Evolutionary conservation across 1,284 basidiomycete species (phyloP), one percentile per base, ranked within the genome.

Genomic region (Sparassis latifolia): DNA sequence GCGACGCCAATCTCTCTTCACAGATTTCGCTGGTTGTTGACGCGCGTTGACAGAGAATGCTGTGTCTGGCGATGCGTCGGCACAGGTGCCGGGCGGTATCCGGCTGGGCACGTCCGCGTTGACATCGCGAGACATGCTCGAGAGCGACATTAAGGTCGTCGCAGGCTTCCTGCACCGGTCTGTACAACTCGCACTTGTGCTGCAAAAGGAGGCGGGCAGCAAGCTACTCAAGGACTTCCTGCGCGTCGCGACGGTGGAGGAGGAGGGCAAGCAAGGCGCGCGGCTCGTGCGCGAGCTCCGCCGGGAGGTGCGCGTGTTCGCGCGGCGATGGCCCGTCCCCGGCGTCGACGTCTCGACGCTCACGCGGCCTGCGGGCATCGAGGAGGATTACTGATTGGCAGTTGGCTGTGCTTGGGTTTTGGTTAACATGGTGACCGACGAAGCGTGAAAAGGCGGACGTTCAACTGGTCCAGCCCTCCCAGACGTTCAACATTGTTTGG

Each of bases 201-300:
- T 95, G 49, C 97, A 99, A 74, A 91, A 95, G 72, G 93, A 96
- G 74, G 91, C 95, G 37, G 95, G 95, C 47, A 82, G 82, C 57
- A 99, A 97, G 80, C 75, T 97, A 57, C 80, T 99, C 56, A 95
- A 95, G 77, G 96, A 98, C 79, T 99, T 99, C 65, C 82, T 95
- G 60, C 82, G 86, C 55, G 85, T 86, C 42, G 93, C 92, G 44
- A 86, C 85, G 33, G 75, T 73, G 30, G 78, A 83, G 57, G 77
- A 80, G 58, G 88, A 82, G 60, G 83, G 81, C 57, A 82, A 89
- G 66, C 77, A 82, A 57, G 89, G 90, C 33, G 79, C 77, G 49
- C 70, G 78, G 60, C 74, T 84, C 65, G 91, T 98, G 48, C 77
- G 77, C 63, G 73, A 82, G 60, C 80, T 96, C 52, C 72, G 80